Base-by-base conservation (phyloP, 805 yeast genomes). In the Myxozyma neglecta region DNA sequence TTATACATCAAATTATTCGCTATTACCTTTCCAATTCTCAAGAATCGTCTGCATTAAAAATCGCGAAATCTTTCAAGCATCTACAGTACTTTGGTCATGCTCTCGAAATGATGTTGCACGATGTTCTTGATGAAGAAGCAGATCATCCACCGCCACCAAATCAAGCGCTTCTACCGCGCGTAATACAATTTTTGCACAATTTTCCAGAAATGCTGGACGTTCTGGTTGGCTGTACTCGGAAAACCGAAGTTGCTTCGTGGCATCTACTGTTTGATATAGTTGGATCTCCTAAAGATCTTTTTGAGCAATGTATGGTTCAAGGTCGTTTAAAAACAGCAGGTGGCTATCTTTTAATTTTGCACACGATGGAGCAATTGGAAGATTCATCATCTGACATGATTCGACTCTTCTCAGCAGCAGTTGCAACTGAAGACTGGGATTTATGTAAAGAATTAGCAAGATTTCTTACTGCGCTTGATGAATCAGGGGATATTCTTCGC, bases 241-340 rank as follows among this genome's bases (percentile, higher is more conserved):
- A 84, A 63, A 84, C 83, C 14, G 88, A 84, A 68, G 77, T 80
- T 53, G 78, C 76, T 45, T 81, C 81, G 69, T 84, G 88, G 88
- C 57, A 68, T n/a, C 62, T 63, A 18, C 69, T 78, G 49, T 78
- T 78, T 61, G 71, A 69, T 18, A 70, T 75, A 3, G 70, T 72
- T 1, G 80, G 79, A 1, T 64, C 75, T 18, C 73, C 74, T 10
- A 68, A 75, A 63, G 67, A 69, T 29, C 69, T 78, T 42, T 77
- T 77, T 63, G 75, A 72, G 49, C 64, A 68, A 53, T 74, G 79
- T 50, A 68, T 78, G 51, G 55, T 61, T 6, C 53, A 64, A 11
- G 72, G 72, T n/a, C 71, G 72, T 42, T 70, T 78, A 16, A 72
- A 74, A 37, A 76, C 78, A 1, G 81, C 81, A 1, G 74, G 74